Percentiles rank a stretch among this genome's conserved stretches.
phyloP scores from a whole-genome alignment of 1,284 basidiomycete species.

The Sutorius eximius region DNA sequence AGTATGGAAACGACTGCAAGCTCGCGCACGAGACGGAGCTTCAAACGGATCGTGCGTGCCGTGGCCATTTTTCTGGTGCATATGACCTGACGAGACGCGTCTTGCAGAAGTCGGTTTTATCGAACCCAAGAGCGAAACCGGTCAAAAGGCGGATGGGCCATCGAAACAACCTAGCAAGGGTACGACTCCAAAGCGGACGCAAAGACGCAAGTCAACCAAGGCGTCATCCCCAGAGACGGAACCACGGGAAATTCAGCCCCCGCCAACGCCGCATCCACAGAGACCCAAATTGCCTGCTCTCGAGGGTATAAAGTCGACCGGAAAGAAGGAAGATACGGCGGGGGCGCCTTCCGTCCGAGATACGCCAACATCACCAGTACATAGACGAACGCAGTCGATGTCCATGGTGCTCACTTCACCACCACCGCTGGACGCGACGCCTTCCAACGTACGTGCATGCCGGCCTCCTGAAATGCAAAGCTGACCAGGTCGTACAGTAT shows the following conservation, averaged over 20 bases:
- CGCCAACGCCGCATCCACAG: background rate
- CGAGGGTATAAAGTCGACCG: background rate
- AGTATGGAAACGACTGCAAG: slow-evolving; percentile 40
- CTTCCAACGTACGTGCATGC: slow-evolving; percentile 17
- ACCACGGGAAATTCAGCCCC: background rate
- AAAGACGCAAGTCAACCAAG: slow-evolving; percentile 8
- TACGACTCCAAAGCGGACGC: slow-evolving; percentile 4
- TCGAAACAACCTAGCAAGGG: background rate
- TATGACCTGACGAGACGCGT: background rate
- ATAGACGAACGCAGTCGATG: slow-evolving; percentile 29
- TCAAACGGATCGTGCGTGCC: slow-evolving; percentile 22
- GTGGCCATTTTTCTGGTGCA: background rate
- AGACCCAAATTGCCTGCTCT: background rate
- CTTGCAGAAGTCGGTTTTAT: slow-evolving; percentile 23
- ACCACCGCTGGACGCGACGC: slow-evolving; percentile 5
- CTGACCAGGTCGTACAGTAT: slow-evolving; percentile 18
- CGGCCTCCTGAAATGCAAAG: background rate
- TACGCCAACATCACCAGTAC: slow-evolving; percentile 15
- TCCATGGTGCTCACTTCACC: slow-evolving; percentile 33
- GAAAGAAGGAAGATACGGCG: background rate
- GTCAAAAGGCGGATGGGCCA: background rate
- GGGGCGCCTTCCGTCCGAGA: background rate
- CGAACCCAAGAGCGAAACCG: slow-evolving; percentile 6
- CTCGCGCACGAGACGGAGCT: slow-evolving; percentile 38
- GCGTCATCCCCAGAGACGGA: background rate